These are phyloP conservation scores for Lodderomyces theae DNA, from an alignment of 1,139 yeast genomes.

Conservation along the genomic window DNA sequence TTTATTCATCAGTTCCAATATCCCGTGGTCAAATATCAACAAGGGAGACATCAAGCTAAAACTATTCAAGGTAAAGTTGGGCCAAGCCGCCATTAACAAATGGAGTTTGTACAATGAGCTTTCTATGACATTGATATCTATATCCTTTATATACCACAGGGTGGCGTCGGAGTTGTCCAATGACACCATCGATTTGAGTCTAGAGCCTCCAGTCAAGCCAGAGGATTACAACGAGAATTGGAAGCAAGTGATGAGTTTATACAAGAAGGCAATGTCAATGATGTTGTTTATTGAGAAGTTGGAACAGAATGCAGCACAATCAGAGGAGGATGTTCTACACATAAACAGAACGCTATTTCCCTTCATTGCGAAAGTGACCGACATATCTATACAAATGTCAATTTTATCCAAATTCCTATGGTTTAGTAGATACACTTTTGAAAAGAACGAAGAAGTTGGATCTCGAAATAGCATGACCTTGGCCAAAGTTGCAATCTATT, in stretches of 20 bases:
- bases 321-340: constrained; percentile 10
- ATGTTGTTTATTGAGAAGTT: constrained; percentile 21
- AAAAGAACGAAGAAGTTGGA: constrained; percentile 26
- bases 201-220: constrained; percentile 13
- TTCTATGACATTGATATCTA: constrained; percentile 23
- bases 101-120: constrained; percentile 37
- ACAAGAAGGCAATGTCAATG: constrained; percentile 32
- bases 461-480: constrained; percentile 40
- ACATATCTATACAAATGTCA: constrained; percentile 39
- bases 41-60: constrained; percentile 2
- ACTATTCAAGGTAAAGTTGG: constrained; percentile 5
- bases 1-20: constrained; percentile 8
- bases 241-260: constrained; percentile 35
- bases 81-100: neutral
- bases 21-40: constrained; percentile 19
- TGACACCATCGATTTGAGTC: constrained; percentile 31
- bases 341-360: constrained; percentile 16
- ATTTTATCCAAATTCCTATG: constrained; percentile 41
- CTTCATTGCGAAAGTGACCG: constrained; percentile 28
- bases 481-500: constrained; percentile 42
- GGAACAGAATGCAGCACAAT: neutral
- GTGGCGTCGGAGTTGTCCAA: constrained; percentile 39
- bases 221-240: constrained; percentile 26
- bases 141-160: constrained; percentile 29
- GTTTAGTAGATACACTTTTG: constrained; percentile 34